Percentiles rank a stretch among this genome's conserved stretches.
phyloP scores from a whole-genome alignment of 2,329 filamentous ascomycete genomes.

The Aspergillus sp. region DNA sequence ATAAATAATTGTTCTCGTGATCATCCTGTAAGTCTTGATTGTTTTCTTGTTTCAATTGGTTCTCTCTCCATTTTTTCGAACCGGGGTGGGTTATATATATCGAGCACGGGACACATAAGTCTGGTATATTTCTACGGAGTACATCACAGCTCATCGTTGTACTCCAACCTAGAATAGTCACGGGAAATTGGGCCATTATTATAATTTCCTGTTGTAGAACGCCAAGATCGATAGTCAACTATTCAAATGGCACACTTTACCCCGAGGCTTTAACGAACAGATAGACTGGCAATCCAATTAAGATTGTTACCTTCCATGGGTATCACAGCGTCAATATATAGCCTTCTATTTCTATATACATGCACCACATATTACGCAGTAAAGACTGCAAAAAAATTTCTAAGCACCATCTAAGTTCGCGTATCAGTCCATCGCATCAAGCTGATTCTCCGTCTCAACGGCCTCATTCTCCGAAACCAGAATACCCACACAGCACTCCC shows the following conservation, averaged over 20 bases:
- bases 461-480: constrained; percentile 56
- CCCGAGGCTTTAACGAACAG: no score
- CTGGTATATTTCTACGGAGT: no score
- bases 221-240: not conserved
- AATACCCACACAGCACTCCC: constrained; percentile 61
- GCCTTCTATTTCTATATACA: not conserved
- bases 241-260: not conserved
- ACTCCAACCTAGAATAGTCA: no score
- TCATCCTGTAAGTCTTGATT: no score
- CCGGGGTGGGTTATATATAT: not conserved
- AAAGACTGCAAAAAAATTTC: not conserved
- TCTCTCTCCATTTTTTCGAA: not conserved
- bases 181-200: not conserved
- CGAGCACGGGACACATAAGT: not conserved
- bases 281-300: no score
- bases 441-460: constrained; percentile 28
- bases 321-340: constrained; percentile 6
- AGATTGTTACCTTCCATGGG: not conserved
- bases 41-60: not conserved
- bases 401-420: no score
- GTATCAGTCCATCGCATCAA: constrained; percentile 63
- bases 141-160: not conserved
- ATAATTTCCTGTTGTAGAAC: not conserved
- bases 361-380: constrained; percentile 2
- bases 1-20: no score